phyloP scores from a whole-genome alignment of 768 basidiomycete species.

The Gelatoporia subvermispora region DNA sequence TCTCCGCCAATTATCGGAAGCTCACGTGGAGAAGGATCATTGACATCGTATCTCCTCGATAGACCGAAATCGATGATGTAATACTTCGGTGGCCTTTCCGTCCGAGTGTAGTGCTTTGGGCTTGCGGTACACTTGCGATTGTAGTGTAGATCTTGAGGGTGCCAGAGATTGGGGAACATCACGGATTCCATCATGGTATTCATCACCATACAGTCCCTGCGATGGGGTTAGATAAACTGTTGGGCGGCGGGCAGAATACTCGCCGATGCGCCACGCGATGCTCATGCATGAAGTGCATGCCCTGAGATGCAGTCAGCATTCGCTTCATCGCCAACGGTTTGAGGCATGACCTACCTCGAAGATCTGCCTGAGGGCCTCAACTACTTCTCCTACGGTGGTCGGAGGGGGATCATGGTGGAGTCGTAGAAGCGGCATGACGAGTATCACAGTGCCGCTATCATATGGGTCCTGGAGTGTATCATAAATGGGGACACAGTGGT shows the following conservation, averaged over 20 bases:
- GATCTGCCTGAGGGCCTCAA: slow-evolving; percentile 29
- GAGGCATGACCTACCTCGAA: slow-evolving; percentile 24
- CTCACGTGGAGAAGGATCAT: slow-evolving; percentile 6
- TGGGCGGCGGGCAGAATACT: not conserved
- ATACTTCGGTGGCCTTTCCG: slow-evolving; percentile 18
- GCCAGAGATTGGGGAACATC: slow-evolving; percentile 14
- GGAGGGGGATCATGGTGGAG: slow-evolving; percentile 24
- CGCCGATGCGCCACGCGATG: slow-evolving; percentile 32
- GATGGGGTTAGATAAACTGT: no score
- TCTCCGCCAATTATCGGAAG: slow-evolving; percentile 13
- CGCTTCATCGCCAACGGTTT: not conserved
- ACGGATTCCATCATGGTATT: slow-evolving; percentile 20
- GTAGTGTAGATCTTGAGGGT: slow-evolving; percentile 3
- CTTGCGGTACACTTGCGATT: slow-evolving; percentile 1
- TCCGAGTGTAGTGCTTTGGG: slow-evolving; percentile 9
- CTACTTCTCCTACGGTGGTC: slow-evolving; percentile 29
- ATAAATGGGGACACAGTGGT: slow-evolving; percentile 19
- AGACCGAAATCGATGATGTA: slow-evolving; percentile 22
- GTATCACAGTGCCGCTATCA: slow-evolving; percentile 8
- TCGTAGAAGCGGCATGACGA: slow-evolving; percentile 29
- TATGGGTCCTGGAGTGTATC: slow-evolving; percentile 16
- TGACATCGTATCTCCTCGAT: slow-evolving; percentile 2
- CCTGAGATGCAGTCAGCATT: slow-evolving; percentile 17
- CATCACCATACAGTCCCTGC: slow-evolving; percentile 8
- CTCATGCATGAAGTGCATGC: slow-evolving; percentile 31